phyloP scores from a whole-genome alignment of 2,329 filamentous ascomycete genomes.

The Amylocarpus encephaloides region DNA sequence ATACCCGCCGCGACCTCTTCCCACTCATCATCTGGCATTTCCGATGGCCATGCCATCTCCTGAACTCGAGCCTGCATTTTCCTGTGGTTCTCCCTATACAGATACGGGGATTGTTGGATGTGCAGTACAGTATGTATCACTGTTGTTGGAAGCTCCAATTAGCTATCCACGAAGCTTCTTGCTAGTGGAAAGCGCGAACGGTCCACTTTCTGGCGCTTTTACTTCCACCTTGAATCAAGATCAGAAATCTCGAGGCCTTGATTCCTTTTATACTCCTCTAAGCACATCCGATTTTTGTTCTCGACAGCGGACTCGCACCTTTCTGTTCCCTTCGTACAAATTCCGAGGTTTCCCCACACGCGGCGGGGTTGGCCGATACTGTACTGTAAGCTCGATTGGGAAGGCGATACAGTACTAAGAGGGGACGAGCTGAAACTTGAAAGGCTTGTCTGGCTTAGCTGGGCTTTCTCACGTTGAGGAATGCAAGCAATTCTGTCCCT shows the following conservation, averaged over 20 bases:
- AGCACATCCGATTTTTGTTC: background rate
- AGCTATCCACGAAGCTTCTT: too few species aligned
- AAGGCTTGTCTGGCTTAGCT: background rate
- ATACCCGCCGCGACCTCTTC: constrained; percentile 50
- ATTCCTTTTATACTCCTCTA: too few species aligned
- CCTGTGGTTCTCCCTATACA: background rate
- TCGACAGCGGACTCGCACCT: background rate
- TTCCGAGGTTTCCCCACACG: background rate
- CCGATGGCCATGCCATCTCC: constrained; percentile 27
- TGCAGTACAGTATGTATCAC: background rate
- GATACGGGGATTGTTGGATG: background rate
- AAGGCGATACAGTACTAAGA: constrained; percentile 14
- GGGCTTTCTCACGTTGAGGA: background rate
- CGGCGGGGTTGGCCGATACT: constrained; percentile 19
- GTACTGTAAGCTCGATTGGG: background rate
- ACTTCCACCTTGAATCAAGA: background rate
- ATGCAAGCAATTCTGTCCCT: background rate
- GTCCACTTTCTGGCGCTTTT: too few species aligned
- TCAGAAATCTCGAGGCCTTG: background rate
- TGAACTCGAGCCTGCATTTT: constrained; percentile 22
- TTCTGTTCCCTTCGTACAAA: background rate
- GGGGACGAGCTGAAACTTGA: too few species aligned
- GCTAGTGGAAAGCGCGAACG: too few species aligned
- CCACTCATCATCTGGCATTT: constrained; percentile 48
- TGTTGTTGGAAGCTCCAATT: background rate